Evolutionary conservation across 176 grass and related monocot species (phyloP).

Genomic region (Phoenix roebelenii): DNA sequence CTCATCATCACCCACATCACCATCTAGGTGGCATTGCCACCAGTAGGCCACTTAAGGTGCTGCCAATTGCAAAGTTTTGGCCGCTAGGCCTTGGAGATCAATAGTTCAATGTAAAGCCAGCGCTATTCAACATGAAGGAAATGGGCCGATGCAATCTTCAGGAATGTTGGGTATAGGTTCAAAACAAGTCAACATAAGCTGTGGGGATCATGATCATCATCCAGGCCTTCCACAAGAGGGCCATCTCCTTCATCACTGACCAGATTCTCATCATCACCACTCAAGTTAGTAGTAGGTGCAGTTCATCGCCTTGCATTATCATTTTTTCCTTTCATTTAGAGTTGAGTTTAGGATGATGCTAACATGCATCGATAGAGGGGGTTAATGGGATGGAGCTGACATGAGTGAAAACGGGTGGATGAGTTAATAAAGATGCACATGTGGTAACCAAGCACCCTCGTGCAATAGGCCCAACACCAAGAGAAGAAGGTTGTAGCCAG

Average conservation of each 20-base stretch:
- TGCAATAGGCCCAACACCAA: constrained; percentile 26
- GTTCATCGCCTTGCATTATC: not conserved
- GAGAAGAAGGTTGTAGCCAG: no score
- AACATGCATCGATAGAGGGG: no score
- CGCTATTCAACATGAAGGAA: constrained; percentile 69
- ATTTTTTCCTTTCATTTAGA: not conserved
- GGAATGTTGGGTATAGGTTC: constrained; percentile 55
- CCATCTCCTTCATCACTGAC: constrained; percentile 40
- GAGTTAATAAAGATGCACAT: constrained; percentile 83
- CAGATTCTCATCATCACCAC: constrained; percentile 50
- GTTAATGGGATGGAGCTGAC: not conserved
- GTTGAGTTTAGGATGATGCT: no score
- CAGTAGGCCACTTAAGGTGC: constrained; percentile 43
- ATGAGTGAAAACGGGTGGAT: constrained; percentile 41
- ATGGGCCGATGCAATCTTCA: constrained; percentile 60
- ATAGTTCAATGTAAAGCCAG: constrained; percentile 44
- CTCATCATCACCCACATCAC: constrained; percentile 72
- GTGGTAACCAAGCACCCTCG: constrained; percentile 66
- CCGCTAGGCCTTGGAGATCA: constrained; percentile 20
- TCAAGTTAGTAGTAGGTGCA: constrained; percentile 20
- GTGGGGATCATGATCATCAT: constrained; percentile 34
- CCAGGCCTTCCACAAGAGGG: constrained; percentile 45
- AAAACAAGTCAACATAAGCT: constrained; percentile 48
- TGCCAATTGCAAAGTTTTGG: constrained; percentile 24
- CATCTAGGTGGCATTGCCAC: constrained; percentile 61